Conservation (phyloP, 805 yeast species). For the Dipodascus geniculatus region DNA sequence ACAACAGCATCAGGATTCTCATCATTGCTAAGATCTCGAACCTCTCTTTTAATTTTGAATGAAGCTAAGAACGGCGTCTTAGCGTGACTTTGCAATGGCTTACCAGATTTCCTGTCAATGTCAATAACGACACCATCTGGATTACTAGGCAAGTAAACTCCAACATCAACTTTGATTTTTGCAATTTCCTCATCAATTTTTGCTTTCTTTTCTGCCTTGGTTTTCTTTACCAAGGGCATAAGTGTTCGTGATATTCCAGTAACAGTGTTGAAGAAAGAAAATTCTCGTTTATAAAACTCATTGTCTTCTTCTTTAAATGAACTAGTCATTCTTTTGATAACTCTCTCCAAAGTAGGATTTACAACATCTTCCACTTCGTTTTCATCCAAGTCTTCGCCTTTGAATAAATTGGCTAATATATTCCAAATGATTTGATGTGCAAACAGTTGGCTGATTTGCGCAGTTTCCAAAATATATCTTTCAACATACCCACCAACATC, state of each 20-base stretch:
- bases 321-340: conserved; percentile 50
- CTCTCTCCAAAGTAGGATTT: conserved; percentile 72
- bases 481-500: conserved; percentile 80
- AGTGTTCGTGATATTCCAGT: conserved; percentile 90
- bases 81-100: conserved; percentile 94
- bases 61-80: conserved; percentile 98
- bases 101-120: conserved; percentile 84
- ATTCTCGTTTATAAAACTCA: conserved; percentile 68
- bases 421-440: conserved; percentile 99
- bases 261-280: conserved; percentile 79
- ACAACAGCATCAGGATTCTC: conserved; percentile 19
- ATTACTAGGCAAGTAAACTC: conserved; percentile 88
- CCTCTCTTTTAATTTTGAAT: conserved; percentile 63
- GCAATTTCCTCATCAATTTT: conserved; percentile 96
- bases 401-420: conserved; percentile 83
- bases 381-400: conserved; percentile 55
- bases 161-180: conserved; percentile 56
- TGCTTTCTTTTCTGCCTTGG: conserved; percentile 91
- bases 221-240: conserved; percentile 85
- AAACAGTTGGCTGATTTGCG: conserved; percentile 78
- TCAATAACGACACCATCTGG: conserved; percentile 94
- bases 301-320: conserved; percentile 51
- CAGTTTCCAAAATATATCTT: conserved; percentile 82
- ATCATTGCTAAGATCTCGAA: conserved; percentile 26
- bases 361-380: conserved; percentile 65